These are phyloP conservation scores for Daedaleopsis nitida DNA, from an alignment of 768 basidiomycete genomes.

Conservation along the genomic window DNA sequence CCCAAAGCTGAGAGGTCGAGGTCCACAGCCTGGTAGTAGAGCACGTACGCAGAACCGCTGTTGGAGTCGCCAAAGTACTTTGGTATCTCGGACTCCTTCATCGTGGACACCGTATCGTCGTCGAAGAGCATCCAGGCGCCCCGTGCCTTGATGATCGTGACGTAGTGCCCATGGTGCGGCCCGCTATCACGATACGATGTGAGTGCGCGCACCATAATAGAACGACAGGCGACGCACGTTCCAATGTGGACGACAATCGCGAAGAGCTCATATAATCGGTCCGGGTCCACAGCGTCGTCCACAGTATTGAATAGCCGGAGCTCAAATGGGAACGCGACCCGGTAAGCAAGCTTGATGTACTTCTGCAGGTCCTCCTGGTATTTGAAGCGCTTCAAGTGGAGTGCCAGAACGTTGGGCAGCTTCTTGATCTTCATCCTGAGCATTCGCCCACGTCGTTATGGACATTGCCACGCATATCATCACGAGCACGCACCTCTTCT, in stretches of 20 bases:
- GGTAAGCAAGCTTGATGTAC: constrained; percentile 94
- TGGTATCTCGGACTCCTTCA: constrained; percentile 87
- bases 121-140: constrained; percentile 91
- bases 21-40: constrained; percentile 95
- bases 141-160: constrained; percentile 88
- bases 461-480: not conserved
- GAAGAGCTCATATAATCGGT: constrained; percentile 91
- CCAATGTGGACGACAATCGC: constrained; percentile 99
- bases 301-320: constrained; percentile 96
- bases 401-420: constrained; percentile 90
- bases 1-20: constrained; percentile 77
- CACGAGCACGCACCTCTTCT: constrained; percentile 78
- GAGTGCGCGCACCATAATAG: not conserved
- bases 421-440: constrained; percentile 98
- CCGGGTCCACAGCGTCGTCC: constrained; percentile 89
- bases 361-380: constrained; percentile 90
- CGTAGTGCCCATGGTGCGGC: constrained; percentile 98
- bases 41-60: constrained; percentile 89
- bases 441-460: too few relatives aligned
- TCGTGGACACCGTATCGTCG: constrained; percentile 87
- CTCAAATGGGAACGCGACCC: constrained; percentile 95
- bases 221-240: constrained; percentile 52
- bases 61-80: constrained; percentile 93
- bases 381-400: constrained; percentile 98
- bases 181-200: constrained; percentile 54